These are phyloP conservation scores for Aplosporella prunicola DNA, from an alignment of 2,329 filamentous ascomycete genomes.

Conservation along the genomic window DNA sequence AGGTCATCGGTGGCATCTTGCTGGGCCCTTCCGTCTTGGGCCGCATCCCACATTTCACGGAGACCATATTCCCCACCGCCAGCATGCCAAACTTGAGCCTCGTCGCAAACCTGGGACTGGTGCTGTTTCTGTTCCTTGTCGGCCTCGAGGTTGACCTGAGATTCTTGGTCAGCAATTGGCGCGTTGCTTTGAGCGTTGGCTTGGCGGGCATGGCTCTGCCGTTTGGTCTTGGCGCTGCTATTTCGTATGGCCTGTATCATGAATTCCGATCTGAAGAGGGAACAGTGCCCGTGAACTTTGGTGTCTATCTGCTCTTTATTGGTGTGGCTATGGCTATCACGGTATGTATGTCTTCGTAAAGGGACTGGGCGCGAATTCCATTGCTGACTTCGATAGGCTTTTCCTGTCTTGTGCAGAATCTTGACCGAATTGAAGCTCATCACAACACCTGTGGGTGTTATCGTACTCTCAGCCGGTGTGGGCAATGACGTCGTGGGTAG, in stretches of 20 bases:
- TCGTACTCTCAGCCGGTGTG: slow-evolving; percentile 81
- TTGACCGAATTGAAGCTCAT: slow-evolving; percentile 84
- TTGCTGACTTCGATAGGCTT: slow-evolving; percentile 39
- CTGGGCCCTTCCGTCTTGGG: slow-evolving; percentile 84
- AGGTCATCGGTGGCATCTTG: slow-evolving; percentile 76
- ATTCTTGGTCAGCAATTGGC: slow-evolving; percentile 71
- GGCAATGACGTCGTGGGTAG: slow-evolving; percentile 74
- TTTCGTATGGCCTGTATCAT: slow-evolving; percentile 72
- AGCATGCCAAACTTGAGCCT: slow-evolving; percentile 69
- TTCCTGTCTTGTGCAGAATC: slow-evolving; percentile 90
- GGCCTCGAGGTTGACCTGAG: slow-evolving; percentile 79
- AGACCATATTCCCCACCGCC: slow-evolving; percentile 63
- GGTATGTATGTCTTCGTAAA: slow-evolving; percentile 32
- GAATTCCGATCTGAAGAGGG: slow-evolving; percentile 54
- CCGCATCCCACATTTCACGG: slow-evolving; percentile 67
- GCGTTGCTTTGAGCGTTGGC: slow-evolving; percentile 65
- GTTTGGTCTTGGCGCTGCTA: slow-evolving; percentile 70
- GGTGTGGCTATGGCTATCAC: slow-evolving; percentile 92
- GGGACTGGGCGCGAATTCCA: neutral
- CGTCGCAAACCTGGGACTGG: slow-evolving; percentile 73
- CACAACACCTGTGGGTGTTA: slow-evolving; percentile 72
- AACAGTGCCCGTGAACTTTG: slow-evolving; percentile 50
- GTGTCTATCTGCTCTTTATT: slow-evolving; percentile 66
- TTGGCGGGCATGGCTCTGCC: slow-evolving; percentile 71
- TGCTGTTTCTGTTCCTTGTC: slow-evolving; percentile 80